phyloP scores from a whole-genome alignment of 768 basidiomycete species.

The Russula virescens region DNA sequence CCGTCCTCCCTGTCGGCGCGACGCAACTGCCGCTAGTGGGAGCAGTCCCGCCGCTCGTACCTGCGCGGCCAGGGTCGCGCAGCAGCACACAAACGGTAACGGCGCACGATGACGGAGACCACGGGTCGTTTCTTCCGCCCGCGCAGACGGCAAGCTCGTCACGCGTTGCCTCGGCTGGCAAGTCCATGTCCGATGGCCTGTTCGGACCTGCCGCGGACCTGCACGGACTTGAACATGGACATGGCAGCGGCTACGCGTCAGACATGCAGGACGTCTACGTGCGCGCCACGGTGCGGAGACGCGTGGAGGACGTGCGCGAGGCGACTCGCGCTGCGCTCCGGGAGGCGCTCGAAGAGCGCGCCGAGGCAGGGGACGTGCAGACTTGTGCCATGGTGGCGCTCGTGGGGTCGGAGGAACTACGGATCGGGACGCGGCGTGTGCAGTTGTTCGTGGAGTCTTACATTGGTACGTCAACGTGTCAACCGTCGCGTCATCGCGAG shows the following conservation, averaged over 20 bases:
- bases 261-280: constrained; percentile 9
- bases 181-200: constrained; percentile 19
- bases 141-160: neutral
- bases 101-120: constrained; percentile 31
- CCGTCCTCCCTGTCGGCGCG: neutral
- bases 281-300: constrained; percentile 8
- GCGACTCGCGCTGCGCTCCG: constrained; percentile 10
- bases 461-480: constrained; percentile 55
- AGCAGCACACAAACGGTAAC: constrained; percentile 72
- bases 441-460: constrained; percentile 63
- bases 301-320: constrained; percentile 14
- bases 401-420: constrained; percentile 54
- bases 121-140: constrained; percentile 12
- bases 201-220: constrained; percentile 3
- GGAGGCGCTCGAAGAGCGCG: constrained; percentile 19
- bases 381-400: constrained; percentile 70
- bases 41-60: constrained; percentile 21
- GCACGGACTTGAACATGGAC: neutral
- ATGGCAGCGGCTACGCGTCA: neutral
- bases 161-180: neutral
- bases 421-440: constrained; percentile 39
- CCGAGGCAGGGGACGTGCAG: constrained; percentile 65
- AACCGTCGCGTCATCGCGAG: neutral
- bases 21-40: neutral
- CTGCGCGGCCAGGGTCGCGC: constrained; percentile 48